Evolutionary conservation across 2,329 filamentous ascomycete species (phyloP).

Genomic region (Aureobasidium sp.): DNA sequence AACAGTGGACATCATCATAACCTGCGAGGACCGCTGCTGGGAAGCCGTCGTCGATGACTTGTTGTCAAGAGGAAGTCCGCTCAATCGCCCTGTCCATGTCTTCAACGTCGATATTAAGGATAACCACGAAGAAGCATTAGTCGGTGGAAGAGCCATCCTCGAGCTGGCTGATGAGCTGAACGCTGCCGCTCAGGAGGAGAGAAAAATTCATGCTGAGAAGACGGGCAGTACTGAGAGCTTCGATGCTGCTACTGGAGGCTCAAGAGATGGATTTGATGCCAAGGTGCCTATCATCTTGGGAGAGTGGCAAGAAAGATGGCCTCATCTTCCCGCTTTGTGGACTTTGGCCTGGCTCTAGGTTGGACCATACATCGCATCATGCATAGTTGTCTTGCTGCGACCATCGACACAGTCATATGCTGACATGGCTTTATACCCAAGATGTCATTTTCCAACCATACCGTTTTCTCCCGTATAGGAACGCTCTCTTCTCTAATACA

Average conservation of each 20-base stretch:
- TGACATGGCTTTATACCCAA: neutral
- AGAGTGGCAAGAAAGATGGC: slow-evolving; percentile 96
- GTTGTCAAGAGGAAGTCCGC: slow-evolving; percentile 81
- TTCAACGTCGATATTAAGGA: slow-evolving; percentile 99
- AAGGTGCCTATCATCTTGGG: slow-evolving; percentile 92
- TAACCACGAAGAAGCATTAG: slow-evolving; percentile 95
- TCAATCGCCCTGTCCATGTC: slow-evolving; percentile 96
- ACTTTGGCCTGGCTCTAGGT: slow-evolving; percentile 90
- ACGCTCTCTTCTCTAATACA: too few relatives aligned
- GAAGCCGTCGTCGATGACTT: slow-evolving; percentile 97
- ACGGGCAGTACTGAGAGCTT: slow-evolving; percentile 79
- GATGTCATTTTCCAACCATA: too few relatives aligned
- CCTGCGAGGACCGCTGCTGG: slow-evolving; percentile 98
- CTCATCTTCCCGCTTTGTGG: slow-evolving; percentile 91
- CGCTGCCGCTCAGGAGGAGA: slow-evolving; percentile 79
- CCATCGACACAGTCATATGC: neutral
- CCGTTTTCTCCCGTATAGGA: too few relatives aligned
- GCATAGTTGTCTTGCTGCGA: neutral
- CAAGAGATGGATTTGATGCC: slow-evolving; percentile 87
- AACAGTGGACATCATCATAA: slow-evolving; percentile 94
- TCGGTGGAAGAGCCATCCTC: slow-evolving; percentile 91
- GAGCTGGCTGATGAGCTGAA: slow-evolving; percentile 92
- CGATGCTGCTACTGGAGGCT: slow-evolving; percentile 40
- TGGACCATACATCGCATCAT: neutral
- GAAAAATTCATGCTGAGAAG: slow-evolving; percentile 51